Base-by-base conservation (phyloP, 2,329 filamentous ascomycete species). In the Arachnopeziza araneosa region DNA sequence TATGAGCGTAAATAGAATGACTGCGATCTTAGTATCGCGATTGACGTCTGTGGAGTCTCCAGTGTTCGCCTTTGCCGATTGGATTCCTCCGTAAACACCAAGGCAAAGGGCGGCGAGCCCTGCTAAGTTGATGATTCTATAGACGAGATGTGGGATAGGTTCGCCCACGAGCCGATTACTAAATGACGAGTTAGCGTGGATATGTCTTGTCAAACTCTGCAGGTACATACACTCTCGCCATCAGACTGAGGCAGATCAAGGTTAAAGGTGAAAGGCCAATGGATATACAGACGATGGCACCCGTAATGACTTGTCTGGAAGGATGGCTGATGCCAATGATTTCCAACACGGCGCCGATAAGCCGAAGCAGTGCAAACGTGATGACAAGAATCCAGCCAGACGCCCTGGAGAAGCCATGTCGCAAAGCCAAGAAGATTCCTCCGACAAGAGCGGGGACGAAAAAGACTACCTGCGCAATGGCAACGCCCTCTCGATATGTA, bases 401-500 rank as follows among this genome's bases (percentile, higher is more conserved):
- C 14, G 19, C 50, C 7, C 24, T 55, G 21, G 44, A 30, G 24
- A 61, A 61, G 32, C 60, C 56, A 50, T 58, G 60, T 1, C 56
- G 56, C 6, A 56, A 1, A 17, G 48, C 52, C 3, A 61, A 23
- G 66, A 64, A 6, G 64, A 68, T 54, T 69, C 50, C 55, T 3
- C 32, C 24, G 19, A 54, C 2, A 6, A 56, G 21, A 0, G 50
- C 23, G 9, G 50, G 32, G 12, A 49, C 21, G 26, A 50, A 60
- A 52, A 60, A 60, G n/a, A 49, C 44, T 9, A 60, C 44, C 22
- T 57, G 56, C 12, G 21, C 26, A 9, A 57, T 52, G 8, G 56
- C 56, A 2, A 57, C 26, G 9, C 21, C 56, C n/a, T 57, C 56
- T 24, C 56, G 56, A 49, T 57, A 57, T 12, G 50, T 44, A 32